Conservation (phyloP, 2,329 filamentous ascomycete species). For the Trichophyton mentagrophytes region DNA sequence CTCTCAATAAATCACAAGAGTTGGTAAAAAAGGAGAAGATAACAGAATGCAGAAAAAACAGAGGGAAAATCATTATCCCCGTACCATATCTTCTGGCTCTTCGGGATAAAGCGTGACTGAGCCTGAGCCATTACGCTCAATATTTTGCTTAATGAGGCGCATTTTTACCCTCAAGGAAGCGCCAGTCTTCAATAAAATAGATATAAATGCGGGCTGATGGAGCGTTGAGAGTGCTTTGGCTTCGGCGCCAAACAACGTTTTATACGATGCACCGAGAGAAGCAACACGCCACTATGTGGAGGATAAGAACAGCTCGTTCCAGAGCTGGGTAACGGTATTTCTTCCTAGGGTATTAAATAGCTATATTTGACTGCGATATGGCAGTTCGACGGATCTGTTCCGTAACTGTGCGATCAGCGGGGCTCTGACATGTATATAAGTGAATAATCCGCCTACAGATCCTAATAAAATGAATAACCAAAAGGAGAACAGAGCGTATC, state of each 20-base stretch:
- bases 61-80: constrained; percentile 5
- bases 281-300: neutral
- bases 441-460: neutral
- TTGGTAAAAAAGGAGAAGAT: neutral
- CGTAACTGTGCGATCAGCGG: neutral
- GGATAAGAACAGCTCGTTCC: neutral
- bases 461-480: neutral
- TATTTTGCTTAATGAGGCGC: constrained; percentile 54
- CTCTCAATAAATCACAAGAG: neutral
- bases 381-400: neutral
- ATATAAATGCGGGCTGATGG: neutral
- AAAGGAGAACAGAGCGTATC: neutral
- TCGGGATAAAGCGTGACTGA: constrained; percentile 55
- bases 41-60: neutral
- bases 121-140: constrained; percentile 55
- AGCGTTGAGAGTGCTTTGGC: neutral
- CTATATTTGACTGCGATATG: neutral
- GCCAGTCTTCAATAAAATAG: neutral
- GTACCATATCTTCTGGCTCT: constrained; percentile 63
- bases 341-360: neutral
- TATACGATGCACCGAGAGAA: neutral
- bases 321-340: neutral
- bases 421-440: neutral
- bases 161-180: constrained; percentile 29
- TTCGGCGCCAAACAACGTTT: neutral